These are phyloP conservation scores for Gamsiella multidivaricata DNA, from an alignment of 192 early-diverging fungal species.

Conservation along the genomic window DNA sequence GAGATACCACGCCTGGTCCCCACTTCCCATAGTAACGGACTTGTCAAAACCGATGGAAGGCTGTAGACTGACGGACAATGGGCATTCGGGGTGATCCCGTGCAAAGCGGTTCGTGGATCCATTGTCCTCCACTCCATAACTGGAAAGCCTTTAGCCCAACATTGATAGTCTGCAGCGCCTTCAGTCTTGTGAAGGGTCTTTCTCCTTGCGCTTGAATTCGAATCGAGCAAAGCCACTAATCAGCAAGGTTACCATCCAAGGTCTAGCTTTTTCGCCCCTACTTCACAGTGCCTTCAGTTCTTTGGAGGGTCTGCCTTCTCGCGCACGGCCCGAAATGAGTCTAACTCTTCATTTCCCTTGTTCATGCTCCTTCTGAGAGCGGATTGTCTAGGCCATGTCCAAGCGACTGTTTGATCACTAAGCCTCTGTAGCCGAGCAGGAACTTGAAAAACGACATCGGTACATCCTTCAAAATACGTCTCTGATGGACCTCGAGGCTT, in stretches of 20 bases:
- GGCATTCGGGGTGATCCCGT: conserved; percentile 34
- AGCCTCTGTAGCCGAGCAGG: conserved; percentile 3
- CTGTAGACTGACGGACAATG: conserved; percentile 24
- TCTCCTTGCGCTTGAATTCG: conserved; percentile 26
- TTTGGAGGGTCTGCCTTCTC: conserved; percentile 8
- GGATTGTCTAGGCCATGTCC: conserved; percentile 10
- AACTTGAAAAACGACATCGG: conserved; percentile 7
- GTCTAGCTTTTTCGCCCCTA: conserved; percentile 2
- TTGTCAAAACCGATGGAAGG: conserved; percentile 7
- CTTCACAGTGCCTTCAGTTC: conserved; percentile 3
- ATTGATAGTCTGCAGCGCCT: conserved; percentile 35
- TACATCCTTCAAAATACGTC: conserved; percentile 3
- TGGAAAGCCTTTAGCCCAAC: conserved; percentile 16
- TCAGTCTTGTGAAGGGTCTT: conserved; percentile 21
- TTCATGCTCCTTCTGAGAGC: not conserved
- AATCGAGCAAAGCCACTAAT: conserved; percentile 33
- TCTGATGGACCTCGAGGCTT: conserved; percentile 8
- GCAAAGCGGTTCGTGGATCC: conserved; percentile 28
- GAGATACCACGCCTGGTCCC: too few species aligned
- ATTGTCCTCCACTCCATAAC: conserved; percentile 18
- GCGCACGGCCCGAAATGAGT: not conserved
- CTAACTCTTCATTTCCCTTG: conserved; percentile 3
- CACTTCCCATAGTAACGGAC: too few species aligned
- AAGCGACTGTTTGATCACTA: conserved; percentile 10
- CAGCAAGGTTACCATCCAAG: conserved; percentile 39